Evolutionary conservation across 352 stramenopile genomes (phyloP).

Genomic region (Thalassiosira livingstoniorum): DNA sequence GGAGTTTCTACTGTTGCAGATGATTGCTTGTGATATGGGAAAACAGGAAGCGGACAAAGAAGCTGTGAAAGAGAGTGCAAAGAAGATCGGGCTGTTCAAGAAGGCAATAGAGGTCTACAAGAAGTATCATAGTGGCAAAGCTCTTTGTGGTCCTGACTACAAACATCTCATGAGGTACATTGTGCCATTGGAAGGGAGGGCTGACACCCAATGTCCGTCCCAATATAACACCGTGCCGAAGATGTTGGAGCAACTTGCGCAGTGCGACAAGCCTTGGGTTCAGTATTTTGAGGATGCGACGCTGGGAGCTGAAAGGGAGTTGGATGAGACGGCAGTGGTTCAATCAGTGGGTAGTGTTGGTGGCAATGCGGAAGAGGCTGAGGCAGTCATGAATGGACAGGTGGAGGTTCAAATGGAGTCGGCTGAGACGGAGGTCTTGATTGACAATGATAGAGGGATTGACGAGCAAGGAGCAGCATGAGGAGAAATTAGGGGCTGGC

Average conservation of each 20-base stretch:
- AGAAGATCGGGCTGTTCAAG: background rate
- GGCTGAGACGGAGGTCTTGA: too few relatives aligned
- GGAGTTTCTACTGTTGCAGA: background rate
- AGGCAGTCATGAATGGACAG: too few relatives aligned
- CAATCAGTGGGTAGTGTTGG: too few relatives aligned
- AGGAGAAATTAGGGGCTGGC: too few relatives aligned
- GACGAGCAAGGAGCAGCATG: too few relatives aligned
- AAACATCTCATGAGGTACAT: background rate
- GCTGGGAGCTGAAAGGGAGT: background rate
- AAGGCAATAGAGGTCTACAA: background rate
- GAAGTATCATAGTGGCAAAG: background rate
- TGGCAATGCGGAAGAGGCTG: too few relatives aligned
- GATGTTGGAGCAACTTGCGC: background rate
- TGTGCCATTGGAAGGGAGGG: background rate
- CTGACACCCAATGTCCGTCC: background rate
- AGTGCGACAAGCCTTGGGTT: background rate
- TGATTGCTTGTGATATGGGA: background rate
- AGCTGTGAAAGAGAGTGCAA: background rate
- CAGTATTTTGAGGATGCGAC: background rate
- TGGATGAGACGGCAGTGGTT: too few relatives aligned
- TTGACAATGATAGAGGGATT: too few relatives aligned
- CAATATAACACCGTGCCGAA: background rate
- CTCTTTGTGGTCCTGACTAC: background rate
- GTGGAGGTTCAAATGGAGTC: too few relatives aligned
- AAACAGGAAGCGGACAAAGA: background rate